Evolutionary conservation across 1,139 yeast genomes (phyloP).

Genomic region (Suhomyces kunorum): DNA sequence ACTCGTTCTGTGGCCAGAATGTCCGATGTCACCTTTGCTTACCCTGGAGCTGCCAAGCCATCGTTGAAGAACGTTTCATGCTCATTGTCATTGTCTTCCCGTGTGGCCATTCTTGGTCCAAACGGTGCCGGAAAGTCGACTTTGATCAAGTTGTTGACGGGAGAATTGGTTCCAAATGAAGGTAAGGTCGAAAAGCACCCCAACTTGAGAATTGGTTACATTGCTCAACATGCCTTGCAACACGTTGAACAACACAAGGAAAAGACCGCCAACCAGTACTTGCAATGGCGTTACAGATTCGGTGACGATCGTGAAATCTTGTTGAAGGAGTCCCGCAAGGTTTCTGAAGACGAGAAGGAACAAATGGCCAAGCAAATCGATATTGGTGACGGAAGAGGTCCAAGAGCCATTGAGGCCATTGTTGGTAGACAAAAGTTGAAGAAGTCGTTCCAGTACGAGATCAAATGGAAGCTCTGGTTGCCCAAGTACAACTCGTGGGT

Average conservation of each 20-base stretch:
- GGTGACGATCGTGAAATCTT: slow-evolving; percentile 98
- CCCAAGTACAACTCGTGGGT: slow-evolving; percentile 96
- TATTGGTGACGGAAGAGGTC: slow-evolving; percentile 84
- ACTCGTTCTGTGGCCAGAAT: slow-evolving; percentile 95
- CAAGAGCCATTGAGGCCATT: slow-evolving; percentile 85
- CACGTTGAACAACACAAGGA: slow-evolving; percentile 97
- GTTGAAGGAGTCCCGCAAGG: slow-evolving; percentile 87
- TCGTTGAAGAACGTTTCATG: slow-evolving; percentile 79
- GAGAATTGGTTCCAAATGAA: slow-evolving; percentile 78
- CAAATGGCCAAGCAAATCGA: slow-evolving; percentile 79
- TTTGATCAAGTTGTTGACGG: slow-evolving; percentile 87
- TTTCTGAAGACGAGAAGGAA: slow-evolving; percentile 79
- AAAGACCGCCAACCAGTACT: slow-evolving; percentile 94
- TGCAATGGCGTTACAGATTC: slow-evolving; percentile 97
- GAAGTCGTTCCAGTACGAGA: slow-evolving; percentile 94
- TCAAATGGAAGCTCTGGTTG: slow-evolving; percentile 91
- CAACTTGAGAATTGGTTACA: slow-evolving; percentile 95
- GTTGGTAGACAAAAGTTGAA: slow-evolving; percentile 97
- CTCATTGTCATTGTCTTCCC: slow-evolving; percentile 85
- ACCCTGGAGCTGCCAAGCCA: slow-evolving; percentile 88
- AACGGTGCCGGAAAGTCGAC: slow-evolving; percentile 99
- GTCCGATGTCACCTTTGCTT: slow-evolving; percentile 80
- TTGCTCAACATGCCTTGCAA: slow-evolving; percentile 97
- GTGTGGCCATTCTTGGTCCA: slow-evolving; percentile 96
- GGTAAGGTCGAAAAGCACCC: slow-evolving; percentile 98